Evolutionary conservation across 1,139 yeast genomes (phyloP), one percentile per base, ranked within the genome.

Genomic region (Taphrina confusa): DNA sequence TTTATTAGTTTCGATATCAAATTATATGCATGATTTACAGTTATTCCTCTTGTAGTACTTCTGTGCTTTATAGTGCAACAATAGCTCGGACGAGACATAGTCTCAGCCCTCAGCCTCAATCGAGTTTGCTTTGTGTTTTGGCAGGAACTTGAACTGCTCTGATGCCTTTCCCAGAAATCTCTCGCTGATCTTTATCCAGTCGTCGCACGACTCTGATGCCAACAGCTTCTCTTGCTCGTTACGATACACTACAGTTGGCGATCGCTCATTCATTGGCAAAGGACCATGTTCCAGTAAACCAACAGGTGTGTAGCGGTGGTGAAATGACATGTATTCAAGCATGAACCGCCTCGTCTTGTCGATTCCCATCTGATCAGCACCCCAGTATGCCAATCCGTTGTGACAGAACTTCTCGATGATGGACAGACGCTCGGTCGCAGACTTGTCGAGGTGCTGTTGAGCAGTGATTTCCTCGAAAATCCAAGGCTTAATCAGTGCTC

Each of bases 401-500:
- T 83, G 75, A 12, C 95, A 82, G 70, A 84, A 92, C 59, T 78
- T 79, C 65, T 78, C 77, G 67, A 91, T 74, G 60, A 85, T 82
- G 31, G 84, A 95, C 62, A 92, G 79, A 72, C 99, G 82, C 73
- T 92, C 97, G 37, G 84, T 77, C n/a, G 96, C 84, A 1, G 89
- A 78, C 74, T 92, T 94, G 73, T 92, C 99, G 65, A 92, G 74
- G 70, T 90, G 85, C 72, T 92, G 97, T 68, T 83, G 83, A 6
- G 94, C 79, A 61, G 91, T 94, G 58, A 94, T 82, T 74, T 92
- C 99, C 75, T 94, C 97, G 69, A 92, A 92, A 54, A 92, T 88
- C 99, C 99, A 92, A 50, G 99, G 99, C 74, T 94, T 92, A 72
- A 94, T 91, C 66, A 92, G 80, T 0, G 97, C 97, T 60, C 97